Evolutionary conservation across 2,329 filamentous ascomycete species (phyloP).

Genomic region (Fusarium concolor): DNA sequence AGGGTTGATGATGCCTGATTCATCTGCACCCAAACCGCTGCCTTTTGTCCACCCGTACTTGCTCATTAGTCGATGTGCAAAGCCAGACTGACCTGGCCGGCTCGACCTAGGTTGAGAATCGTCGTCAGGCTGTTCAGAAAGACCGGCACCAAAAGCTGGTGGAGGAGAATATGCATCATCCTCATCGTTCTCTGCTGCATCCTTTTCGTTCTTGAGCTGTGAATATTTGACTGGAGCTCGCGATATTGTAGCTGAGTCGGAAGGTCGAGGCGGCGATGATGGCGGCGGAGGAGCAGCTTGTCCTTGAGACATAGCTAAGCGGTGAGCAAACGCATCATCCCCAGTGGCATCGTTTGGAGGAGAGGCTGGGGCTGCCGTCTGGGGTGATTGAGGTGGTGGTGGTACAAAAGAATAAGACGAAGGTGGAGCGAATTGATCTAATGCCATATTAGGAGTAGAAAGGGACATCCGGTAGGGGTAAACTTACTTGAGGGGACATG

Average conservation of each 20-base stretch:
- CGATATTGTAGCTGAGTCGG: conserved; percentile 73
- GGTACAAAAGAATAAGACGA: conserved; percentile 67
- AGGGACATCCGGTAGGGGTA: neutral
- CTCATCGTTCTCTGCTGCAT: conserved; percentile 55
- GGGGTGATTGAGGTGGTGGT: conserved; percentile 63
- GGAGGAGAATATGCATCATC: conserved; percentile 55
- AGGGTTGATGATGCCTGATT: conserved; percentile 85
- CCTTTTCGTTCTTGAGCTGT: conserved; percentile 41
- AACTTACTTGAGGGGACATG: conserved; percentile 51
- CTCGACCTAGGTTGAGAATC: conserved; percentile 64
- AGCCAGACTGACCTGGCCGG: conserved; percentile 83
- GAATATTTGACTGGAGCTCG: conserved; percentile 81
- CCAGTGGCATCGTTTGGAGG: conserved; percentile 70
- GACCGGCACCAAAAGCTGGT: conserved; percentile 61
- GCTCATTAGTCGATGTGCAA: conserved; percentile 87
- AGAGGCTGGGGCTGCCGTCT: conserved; percentile 58
- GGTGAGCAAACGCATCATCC: conserved; percentile 76
- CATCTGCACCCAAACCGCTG: conserved; percentile 84
- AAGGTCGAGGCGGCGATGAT: conserved; percentile 54
- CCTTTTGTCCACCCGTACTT: conserved; percentile 96
- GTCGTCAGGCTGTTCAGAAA: conserved; percentile 49
- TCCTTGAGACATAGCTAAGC: conserved; percentile 66
- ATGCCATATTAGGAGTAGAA: conserved; percentile 31
- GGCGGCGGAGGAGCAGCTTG: conserved; percentile 49
- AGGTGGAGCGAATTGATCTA: conserved; percentile 72